Base-by-base conservation (phyloP, 129 eudicot genomes). In the Chrysanthemum makinoi region DNA sequence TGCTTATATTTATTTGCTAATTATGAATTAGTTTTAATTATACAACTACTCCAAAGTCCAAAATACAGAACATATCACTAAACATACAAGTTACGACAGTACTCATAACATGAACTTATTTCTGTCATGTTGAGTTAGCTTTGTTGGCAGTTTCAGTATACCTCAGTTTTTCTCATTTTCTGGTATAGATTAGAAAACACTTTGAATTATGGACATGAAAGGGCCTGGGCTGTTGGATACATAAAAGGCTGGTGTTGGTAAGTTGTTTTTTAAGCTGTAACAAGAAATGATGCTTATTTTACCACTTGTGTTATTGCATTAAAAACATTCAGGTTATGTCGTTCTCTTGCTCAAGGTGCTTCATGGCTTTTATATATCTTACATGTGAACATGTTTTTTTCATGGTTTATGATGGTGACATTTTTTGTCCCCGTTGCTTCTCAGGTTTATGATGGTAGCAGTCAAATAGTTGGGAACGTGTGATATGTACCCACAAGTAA, bases 381-480 rank as follows among this genome's bases (percentile, higher is more conserved):
- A 24, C 47, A 24, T 28, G 46, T 28, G 47, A 24, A 74, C 55
- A 52, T 35, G 72, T 26, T 65, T 64, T 1, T 14, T 65, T 54
- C 66, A 65, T 35, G 14, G 16, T n/a, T n/a, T 51, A 8, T 43
- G 56, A 39, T 9, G 51, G 18, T 73, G 53, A 60, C 74, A 7
- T 72, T 61, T 58, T 56, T 35, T 1, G 15, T 24, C 46, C 20
- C 14, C 6, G 57, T 68, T 62, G 44, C 9, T 62, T 74, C 65
- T 61, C 75, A 88, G 97, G 90, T 91, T 76, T 78, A 93, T 70
- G 97, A 91, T 84, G 96, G 97, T 91, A 81, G 92, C 92, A 15
- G 96, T 91, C 26, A 91, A 91, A 78, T 96, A 91, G 81, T 70
- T 91, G 88, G 97, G 97, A 68, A 79, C 89, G 16, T 91, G 97